phyloP scores from a whole-genome alignment of 345 rosid genomes.

The Punica granatum region DNA sequence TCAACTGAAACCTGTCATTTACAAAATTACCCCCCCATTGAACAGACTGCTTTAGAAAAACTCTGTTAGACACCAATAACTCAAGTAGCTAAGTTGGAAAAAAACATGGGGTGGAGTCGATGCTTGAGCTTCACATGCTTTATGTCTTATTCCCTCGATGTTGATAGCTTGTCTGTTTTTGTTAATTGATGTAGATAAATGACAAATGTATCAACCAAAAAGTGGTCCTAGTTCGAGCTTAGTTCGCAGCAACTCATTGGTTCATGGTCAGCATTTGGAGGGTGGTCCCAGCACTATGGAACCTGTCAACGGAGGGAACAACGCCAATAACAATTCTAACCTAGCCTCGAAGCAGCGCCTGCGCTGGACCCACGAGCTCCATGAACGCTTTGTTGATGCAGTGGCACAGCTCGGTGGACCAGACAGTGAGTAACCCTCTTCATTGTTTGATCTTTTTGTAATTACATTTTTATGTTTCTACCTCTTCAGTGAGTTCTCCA shows the following conservation, averaged over 20 bases:
- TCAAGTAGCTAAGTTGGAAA: background rate
- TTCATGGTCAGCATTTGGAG: constrained; percentile 50
- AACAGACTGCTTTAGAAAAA: background rate
- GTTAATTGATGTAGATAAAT: constrained; percentile 27
- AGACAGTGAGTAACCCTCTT: constrained; percentile 59
- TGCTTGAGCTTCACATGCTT: background rate
- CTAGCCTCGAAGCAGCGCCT: constrained; percentile 93
- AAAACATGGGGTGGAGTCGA: background rate
- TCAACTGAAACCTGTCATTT: background rate
- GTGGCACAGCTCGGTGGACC: constrained; percentile 99
- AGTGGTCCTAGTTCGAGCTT: constrained; percentile 34
- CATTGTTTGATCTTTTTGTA: background rate
- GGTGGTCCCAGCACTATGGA: constrained; percentile 56
- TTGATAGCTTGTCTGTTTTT: constrained; percentile 4
- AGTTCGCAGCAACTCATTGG: constrained; percentile 33
- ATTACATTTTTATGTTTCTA: background rate
- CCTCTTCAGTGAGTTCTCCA: background rate
- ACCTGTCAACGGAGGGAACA: constrained; percentile 56
- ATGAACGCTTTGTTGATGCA: constrained; percentile 97
- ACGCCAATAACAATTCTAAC: constrained; percentile 47
- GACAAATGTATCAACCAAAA: constrained; percentile 41
- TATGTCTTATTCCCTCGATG: background rate
- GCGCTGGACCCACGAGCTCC: constrained; percentile 99
- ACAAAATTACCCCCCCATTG: background rate
- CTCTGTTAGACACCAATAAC: background rate